phyloP scores from a whole-genome alignment of 768 basidiomycete genomes.

The Termitomyces sp. region DNA sequence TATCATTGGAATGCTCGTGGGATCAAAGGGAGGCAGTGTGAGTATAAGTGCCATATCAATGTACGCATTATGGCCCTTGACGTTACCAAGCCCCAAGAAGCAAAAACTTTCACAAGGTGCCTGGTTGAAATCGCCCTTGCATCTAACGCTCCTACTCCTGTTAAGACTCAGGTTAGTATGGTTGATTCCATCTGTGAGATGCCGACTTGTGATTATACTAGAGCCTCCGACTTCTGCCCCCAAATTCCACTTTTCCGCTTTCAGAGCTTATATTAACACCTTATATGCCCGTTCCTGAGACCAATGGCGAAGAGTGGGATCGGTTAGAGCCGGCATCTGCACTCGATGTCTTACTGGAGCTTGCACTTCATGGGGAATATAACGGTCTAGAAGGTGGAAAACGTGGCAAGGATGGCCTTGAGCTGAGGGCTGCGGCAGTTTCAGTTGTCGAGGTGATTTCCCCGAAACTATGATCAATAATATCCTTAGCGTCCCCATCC shows the following conservation, averaged over 20 bases:
- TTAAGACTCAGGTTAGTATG: conserved; percentile 76
- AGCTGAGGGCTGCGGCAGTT: conserved; percentile 71
- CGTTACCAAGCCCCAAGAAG: conserved; percentile 45
- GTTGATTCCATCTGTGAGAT: not conserved
- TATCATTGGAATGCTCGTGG: conserved; percentile 81
- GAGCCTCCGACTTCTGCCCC: conserved; percentile 43
- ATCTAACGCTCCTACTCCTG: conserved; percentile 83
- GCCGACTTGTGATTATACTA: conserved; percentile 8
- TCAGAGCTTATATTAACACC: conserved; percentile 63
- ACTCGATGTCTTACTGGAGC: conserved; percentile 75
- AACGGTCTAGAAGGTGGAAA: conserved; percentile 58
- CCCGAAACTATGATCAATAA: not conserved
- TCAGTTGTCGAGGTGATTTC: conserved; percentile 72
- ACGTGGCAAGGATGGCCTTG: conserved; percentile 59
- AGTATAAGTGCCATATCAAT: conserved; percentile 18
- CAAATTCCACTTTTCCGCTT: conserved; percentile 54
- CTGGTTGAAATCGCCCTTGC: conserved; percentile 85
- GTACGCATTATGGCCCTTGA: conserved; percentile 1
- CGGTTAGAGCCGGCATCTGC: conserved; percentile 76
- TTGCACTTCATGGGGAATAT: conserved; percentile 86
- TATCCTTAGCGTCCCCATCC: conserved; percentile 4
- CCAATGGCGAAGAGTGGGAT: conserved; percentile 92
- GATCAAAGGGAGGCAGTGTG: conserved; percentile 62
- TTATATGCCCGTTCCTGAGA: conserved; percentile 72
- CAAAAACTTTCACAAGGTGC: conserved; percentile 59